Conservation (phyloP, 2,329 filamentous ascomycete genomes). For the Arachnomyces sp. region DNA sequence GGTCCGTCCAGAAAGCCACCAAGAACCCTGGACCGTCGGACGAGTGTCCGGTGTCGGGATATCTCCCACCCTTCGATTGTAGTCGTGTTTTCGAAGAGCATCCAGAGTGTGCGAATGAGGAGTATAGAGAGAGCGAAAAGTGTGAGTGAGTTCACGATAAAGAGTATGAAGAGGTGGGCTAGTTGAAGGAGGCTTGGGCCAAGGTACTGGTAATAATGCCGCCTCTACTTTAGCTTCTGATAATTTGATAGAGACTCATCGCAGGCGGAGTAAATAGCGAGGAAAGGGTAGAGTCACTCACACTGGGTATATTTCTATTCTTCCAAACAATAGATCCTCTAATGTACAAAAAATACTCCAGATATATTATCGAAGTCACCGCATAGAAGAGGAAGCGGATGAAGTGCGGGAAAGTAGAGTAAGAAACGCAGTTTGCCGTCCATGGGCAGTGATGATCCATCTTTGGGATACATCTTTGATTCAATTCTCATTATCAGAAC, state of each 20-base stretch:
- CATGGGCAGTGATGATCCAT: conserved; percentile 62
- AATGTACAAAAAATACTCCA: conserved; percentile 47
- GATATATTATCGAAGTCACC: conserved; percentile 48
- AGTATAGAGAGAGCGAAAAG: conserved; percentile 49
- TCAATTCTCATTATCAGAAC: conserved; percentile 8
- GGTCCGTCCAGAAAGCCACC: conserved; percentile 53
- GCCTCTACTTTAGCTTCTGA: conserved; percentile 1
- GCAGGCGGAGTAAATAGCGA: not conserved
- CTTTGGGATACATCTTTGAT: conserved; percentile 50
- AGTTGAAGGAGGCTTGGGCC: conserved; percentile 48
- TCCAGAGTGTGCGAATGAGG: conserved; percentile 47
- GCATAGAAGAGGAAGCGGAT: conserved; percentile 55
- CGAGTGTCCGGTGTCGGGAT: conserved; percentile 39
- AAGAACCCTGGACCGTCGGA: conserved; percentile 39
- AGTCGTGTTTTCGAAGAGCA: conserved; percentile 49
- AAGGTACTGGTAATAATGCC: conserved; percentile 41
- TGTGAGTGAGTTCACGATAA: conserved; percentile 48
- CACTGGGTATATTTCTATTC: conserved; percentile 48
- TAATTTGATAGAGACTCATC: conserved; percentile 1
- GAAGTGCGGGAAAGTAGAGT: conserved; percentile 58
- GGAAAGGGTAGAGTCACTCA: conserved; percentile 26
- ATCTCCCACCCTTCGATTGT: conserved; percentile 59
- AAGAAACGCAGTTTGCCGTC: conserved; percentile 58
- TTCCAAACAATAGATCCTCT: conserved; percentile 47
- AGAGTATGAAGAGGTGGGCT: conserved; percentile 47